These are phyloP conservation scores for Fusarium sororula DNA, from an alignment of 2,329 filamentous ascomycete species.

Conservation along the genomic window DNA sequence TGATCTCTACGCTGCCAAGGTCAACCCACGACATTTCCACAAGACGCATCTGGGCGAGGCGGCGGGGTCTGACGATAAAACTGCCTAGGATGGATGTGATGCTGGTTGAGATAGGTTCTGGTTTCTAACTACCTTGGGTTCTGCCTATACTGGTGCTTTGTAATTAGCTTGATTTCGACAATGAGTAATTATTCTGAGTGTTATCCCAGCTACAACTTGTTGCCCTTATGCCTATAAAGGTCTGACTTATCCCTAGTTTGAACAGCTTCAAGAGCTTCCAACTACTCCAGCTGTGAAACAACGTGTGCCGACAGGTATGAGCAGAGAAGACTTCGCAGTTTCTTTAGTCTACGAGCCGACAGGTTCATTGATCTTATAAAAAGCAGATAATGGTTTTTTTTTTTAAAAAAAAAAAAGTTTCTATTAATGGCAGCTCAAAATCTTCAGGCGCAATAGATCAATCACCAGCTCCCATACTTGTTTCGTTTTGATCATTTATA, in stretches of 20 bases:
- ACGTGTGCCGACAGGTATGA: neutral
- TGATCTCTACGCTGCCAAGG: neutral
- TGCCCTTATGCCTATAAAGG: rapidly evolving
- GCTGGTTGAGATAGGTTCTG: neutral
- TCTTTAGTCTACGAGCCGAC: rapidly evolving
- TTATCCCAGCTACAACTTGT: rapidly evolving
- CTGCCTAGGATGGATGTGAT: neutral
- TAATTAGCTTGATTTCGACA: neutral
- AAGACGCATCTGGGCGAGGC: neutral
- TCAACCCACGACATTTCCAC: neutral
- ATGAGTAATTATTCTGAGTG: neutral
- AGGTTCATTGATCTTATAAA: neutral
- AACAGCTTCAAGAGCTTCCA: neutral
- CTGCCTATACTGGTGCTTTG: neutral
- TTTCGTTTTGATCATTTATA: neutral
- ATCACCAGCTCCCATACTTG: neutral
- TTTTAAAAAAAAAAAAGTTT: too few relatives aligned
- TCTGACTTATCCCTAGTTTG: neutral
- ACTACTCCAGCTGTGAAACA: neutral
- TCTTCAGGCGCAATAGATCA: neutral
- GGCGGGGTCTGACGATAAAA: neutral
- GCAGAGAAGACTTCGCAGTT: too few relatives aligned
- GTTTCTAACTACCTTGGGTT: rapidly evolving
- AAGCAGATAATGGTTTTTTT: rapidly evolving
- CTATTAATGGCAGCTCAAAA: too few relatives aligned